These are phyloP conservation scores for Agrocybe pediades DNA, from an alignment of 768 basidiomycete genomes.

Conservation along the genomic window DNA sequence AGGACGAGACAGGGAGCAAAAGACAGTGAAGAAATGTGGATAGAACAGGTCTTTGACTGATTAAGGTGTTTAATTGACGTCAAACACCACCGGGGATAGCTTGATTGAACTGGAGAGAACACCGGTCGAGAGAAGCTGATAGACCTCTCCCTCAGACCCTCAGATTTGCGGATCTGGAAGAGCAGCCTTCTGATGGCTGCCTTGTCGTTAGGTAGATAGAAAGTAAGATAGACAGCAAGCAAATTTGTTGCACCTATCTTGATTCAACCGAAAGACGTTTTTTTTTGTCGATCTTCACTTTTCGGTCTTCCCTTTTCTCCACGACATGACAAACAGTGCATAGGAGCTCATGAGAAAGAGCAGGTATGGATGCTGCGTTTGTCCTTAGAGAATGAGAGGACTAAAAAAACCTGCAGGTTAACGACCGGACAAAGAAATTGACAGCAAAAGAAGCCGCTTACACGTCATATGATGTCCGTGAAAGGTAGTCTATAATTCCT, in stretches of 20 bases:
- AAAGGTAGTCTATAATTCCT: slow-evolving; percentile 12
- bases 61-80: slow-evolving; percentile 50
- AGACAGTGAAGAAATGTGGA: slow-evolving; percentile 32
- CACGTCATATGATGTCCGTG: slow-evolving; percentile 18
- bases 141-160: slow-evolving; percentile 19
- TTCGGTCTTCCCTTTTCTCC: no score
- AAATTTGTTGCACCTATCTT: slow-evolving; percentile 25
- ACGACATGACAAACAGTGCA: no score
- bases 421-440: slow-evolving; percentile 12
- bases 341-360: background rate
- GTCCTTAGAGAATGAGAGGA: background rate
- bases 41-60: slow-evolving; percentile 31
- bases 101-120: slow-evolving; percentile 29
- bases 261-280: background rate
- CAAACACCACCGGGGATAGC: slow-evolving; percentile 35
- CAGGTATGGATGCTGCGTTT: background rate
- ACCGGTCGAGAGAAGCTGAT: slow-evolving; percentile 30
- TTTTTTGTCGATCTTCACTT: background rate
- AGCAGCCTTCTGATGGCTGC: slow-evolving; percentile 34
- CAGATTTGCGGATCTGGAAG: slow-evolving; percentile 46
- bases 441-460: slow-evolving; percentile 24
- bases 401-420: no score
- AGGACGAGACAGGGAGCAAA: slow-evolving; percentile 26
- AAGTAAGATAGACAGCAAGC: slow-evolving; percentile 30
- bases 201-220: slow-evolving; percentile 38